phyloP scores from a whole-genome alignment of 805 yeast species.

The Candida manassasensis region DNA sequence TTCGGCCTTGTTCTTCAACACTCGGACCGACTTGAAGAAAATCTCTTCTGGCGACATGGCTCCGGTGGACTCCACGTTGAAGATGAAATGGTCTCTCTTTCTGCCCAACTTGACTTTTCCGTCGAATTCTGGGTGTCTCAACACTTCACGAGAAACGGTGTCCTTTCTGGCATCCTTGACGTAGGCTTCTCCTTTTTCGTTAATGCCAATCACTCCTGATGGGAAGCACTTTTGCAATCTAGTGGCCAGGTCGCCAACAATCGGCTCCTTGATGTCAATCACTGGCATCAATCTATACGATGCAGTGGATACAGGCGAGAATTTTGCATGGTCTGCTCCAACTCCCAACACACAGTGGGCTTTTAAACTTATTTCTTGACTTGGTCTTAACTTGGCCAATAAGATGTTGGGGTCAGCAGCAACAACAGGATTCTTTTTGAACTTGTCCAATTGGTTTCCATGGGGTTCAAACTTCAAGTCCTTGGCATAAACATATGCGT shows the following conservation, averaged over 20 bases:
- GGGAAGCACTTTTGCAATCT: slow-evolving; percentile 90
- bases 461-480: slow-evolving; percentile 90
- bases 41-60: slow-evolving; percentile 97
- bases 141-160: slow-evolving; percentile 94
- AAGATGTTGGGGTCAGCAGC: slow-evolving; percentile 87
- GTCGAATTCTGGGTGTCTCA: slow-evolving; percentile 86
- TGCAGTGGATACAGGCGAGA: slow-evolving; percentile 95
- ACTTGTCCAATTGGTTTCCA: slow-evolving; percentile 74
- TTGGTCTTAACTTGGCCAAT: slow-evolving; percentile 90
- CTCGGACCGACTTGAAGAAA: slow-evolving; percentile 83
- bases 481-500: slow-evolving; percentile 82
- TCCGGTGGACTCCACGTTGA: slow-evolving; percentile 91
- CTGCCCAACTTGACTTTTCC: slow-evolving; percentile 91
- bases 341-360: slow-evolving; percentile 89
- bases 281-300: slow-evolving; percentile 90
- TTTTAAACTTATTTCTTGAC: slow-evolving; percentile 88
- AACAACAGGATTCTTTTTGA: slow-evolving; percentile 61
- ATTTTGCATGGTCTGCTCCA: slow-evolving; percentile 95
- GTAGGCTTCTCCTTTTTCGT: slow-evolving; percentile 61
- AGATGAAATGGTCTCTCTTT: slow-evolving; percentile 86
- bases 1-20: slow-evolving; percentile 79
- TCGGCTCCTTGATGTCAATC: slow-evolving; percentile 70
- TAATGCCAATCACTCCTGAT: slow-evolving; percentile 81
- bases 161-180: slow-evolving; percentile 91
- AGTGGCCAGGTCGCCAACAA: slow-evolving; percentile 69